Evolutionary conservation across 179 eudicot genomes (phyloP), one percentile per base, ranked within the genome.

Genomic region (Dionaea muscipula): DNA sequence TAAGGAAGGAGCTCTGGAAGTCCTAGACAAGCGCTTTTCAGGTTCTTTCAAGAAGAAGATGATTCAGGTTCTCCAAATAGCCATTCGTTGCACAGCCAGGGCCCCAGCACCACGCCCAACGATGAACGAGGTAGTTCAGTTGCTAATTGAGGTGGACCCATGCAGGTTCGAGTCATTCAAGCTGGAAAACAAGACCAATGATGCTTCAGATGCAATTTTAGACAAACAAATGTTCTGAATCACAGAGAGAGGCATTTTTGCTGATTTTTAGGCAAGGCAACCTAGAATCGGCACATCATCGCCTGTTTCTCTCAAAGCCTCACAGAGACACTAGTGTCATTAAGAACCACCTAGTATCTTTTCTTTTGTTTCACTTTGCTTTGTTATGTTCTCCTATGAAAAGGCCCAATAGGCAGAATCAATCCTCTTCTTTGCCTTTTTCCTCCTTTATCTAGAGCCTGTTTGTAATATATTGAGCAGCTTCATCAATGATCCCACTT

Each of bases 51-150:
- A 68, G 54, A 79, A 90, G 18, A 83, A 81, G 39, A 90, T 90
- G 86, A 77, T 81, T 43, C 72, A 78, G 67, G 83, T 78, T 31
- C 80, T 90, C 51, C 69, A 69, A 18, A 64, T 86, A 45, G 95
- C 97, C 46, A 73, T 83, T 38, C 84, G 77, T 0, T 86, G 97
- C 72, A 90, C 94, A 55, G 62, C 73, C 28, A 68, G 69, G 55
- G 62, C 76, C 43, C 87, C 95, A 2, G 49, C 55, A 22, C 75
- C 71, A 24, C 85, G 97, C 24, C 95, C 97, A 47, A 72, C 79
- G 12, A 86, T 86, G 97, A 86, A 65, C 37, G 97, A 86, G 64
- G 78, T 83, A 0, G 90, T 80, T 39, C 95, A 83, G 77, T 67
- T 70, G 64, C 78, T 90, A 37, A 66, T 68, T 21, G 94, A 83